Evolutionary conservation across 2,329 filamentous ascomycete genomes (phyloP).

Genomic region (Parastagonospora nodorum): DNA sequence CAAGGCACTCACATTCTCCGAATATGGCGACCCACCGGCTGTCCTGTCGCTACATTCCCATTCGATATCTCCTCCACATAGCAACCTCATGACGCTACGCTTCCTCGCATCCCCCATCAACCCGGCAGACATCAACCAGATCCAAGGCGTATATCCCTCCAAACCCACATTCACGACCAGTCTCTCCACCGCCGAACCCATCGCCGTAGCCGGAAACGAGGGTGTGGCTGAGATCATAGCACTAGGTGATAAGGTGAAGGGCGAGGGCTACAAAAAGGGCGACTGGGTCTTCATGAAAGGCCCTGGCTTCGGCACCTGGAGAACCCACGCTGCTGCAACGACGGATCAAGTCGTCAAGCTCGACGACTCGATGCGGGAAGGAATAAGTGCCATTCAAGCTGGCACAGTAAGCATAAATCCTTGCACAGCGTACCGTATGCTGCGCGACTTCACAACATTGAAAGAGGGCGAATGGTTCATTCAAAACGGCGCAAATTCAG

Average conservation of each 20-base stretch:
- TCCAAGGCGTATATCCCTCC: constrained; percentile 93
- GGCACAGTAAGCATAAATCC: constrained; percentile 93
- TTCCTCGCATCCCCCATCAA: constrained; percentile 93
- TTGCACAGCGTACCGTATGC: constrained; percentile 91
- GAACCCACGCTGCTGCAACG: constrained; percentile 79
- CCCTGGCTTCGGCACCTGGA: constrained; percentile 89
- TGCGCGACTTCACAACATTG: constrained; percentile 74
- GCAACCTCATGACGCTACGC: constrained; percentile 75
- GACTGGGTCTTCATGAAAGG: constrained; percentile 93
- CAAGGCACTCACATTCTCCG: constrained; percentile 77
- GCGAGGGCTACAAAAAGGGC: constrained; percentile 65
- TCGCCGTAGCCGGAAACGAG: constrained; percentile 86
- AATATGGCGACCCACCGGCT: constrained; percentile 75
- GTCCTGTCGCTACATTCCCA: constrained; percentile 73
- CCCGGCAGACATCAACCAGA: constrained; percentile 96
- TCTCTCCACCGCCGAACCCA: constrained; percentile 76
- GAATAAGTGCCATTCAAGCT: constrained; percentile 75
- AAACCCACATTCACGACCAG: constrained; percentile 77
- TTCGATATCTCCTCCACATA: constrained; percentile 76
- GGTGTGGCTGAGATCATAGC: constrained; percentile 89
- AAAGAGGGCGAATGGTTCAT: constrained; percentile 89
- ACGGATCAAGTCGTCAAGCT: constrained; percentile 69
- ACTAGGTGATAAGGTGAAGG: constrained; percentile 64
- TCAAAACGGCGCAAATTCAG: constrained; percentile 95
- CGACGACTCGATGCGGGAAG: constrained; percentile 69